Base-by-base conservation (phyloP, 2,329 filamentous ascomycete genomes). In the Aureobasidium sp. region DNA sequence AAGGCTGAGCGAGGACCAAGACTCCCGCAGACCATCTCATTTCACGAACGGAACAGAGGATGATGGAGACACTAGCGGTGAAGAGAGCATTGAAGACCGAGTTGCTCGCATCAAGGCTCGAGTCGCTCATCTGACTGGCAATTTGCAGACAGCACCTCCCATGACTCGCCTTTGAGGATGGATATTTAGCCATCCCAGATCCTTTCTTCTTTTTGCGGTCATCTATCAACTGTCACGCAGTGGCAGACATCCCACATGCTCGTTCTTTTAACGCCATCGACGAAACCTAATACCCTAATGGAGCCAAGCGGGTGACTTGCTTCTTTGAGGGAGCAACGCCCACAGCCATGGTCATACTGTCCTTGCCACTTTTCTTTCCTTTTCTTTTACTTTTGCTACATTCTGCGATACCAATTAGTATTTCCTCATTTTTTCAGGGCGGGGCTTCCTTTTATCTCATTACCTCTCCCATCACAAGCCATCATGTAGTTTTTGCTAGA, bases 91-190 rank as follows among this genome's bases (percentile, higher is more conserved):
- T 64, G 93, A 98, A 70, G 90, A 90, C 44, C 88, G 93, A 60
- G 93, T 97, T 56, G 93, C 93, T 44, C 87, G 93, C 58, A 98
- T 98, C 79, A 97, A 96, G 74, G 93, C 93, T 56, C 85, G 93
- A 57, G 93, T 98, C 55, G 93, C 93, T 49, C 90, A 96, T 69
- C 73, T 98, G 62, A 98, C 93, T 2, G 66, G 67, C 19, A 59
- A 59, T 16, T 16, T 53, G 6, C 40, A 53, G 14, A 32, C 12
- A 14, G 35, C 25, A 8, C 35, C 48, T 12, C 25, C 25, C 27
- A 22, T 7, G 19, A 35, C 35, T 17, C 48, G n/a, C n/a, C n/a
- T n/a, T n/a, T n/a, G n/a, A n/a, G n/a, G n/a, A n/a, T n/a, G n/a
- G n/a, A n/a, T n/a, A n/a, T n/a, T n/a, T 37, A 10, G 19, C 17